Evolutionary conservation across 345 rosid genomes (phyloP), one percentile per base, ranked within the genome.

Genomic region (Acer campestre): DNA sequence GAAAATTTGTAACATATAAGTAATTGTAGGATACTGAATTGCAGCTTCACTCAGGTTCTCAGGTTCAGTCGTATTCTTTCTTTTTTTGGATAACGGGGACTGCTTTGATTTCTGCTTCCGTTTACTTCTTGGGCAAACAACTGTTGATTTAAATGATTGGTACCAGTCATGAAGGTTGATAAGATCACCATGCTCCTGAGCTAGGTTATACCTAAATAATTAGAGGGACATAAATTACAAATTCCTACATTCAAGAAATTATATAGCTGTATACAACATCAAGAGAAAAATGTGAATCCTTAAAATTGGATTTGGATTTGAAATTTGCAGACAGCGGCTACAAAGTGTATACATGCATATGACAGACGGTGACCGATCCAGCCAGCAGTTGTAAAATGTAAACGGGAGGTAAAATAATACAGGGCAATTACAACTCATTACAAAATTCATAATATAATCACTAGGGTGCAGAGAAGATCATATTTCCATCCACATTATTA

Each of bases 121-220:
- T 76, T 86, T 89, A 74, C 70, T 85, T 49, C 65, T 77, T 16
- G 83, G 69, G 67, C 82, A 70, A 31, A 31, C 4, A 74, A 83
- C 81, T 35, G 91, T 77, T 14, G 88, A 80, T 81, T 94, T 96
- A 83, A 94, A 96, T 66, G 97, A 90, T 78, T 90, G 93, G 70
- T 94, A 92, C 99, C 98, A 96, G 80, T 92, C 99, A 68, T 94
- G 93, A 35, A 96, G 88, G 82, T 96, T 96, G 65, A 94, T 85
- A 80, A 90, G 88, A 85, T 94, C 98, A 0, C 95, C 94, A 70
- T 96, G 98, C 87, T 94, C 98, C 82, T 91, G 97, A 69, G 91
- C 89, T 29, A 94, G 88, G 7, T 76, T 82, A 80, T 92, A 94
- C 94, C 99, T 96, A 79, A 65, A 66, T 77, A 68, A 27, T 31